Evolutionary conservation across 164 flowering plant species (phyloP), one percentile per base, ranked within the genome.

Genomic region (Litsea cubeba): DNA sequence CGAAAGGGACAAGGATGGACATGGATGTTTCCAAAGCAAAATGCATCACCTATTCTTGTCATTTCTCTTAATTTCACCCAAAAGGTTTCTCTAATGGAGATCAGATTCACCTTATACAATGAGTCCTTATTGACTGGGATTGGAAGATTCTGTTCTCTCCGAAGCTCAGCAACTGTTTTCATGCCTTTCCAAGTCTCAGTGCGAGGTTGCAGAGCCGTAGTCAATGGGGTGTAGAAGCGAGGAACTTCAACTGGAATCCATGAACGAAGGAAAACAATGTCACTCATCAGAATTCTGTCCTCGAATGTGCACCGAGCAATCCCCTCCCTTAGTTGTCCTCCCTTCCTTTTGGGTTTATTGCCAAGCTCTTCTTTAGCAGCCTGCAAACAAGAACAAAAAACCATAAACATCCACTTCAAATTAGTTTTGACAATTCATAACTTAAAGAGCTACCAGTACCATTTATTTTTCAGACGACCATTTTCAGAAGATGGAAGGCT

Each of bases 231-330:
- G 81, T 80, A 96, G 76, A 88, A 92, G 12, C 73, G 65, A 46
- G 97, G 97, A 68, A 95, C 88, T 72, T 93, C 98, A 68, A 95
- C 96, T 79, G 79, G 83, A 57, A 89, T 85, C 98, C 98, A 93
- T 51, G 97, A 93, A 30, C 95, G 88, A 81, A 95, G 73, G 81
- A 89, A 93, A 65, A 95, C 97, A 65, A 92, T 87, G 82, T 95
- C 99, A 68, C 96, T 91, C 98, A 92, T 95, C 75, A 88, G 83
- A 70, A 95, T 91, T 76, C 79, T 86, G 74, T 95, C 99, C 87
- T 95, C 99, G 81, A 95, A 95, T 2, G 98, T 93, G 87, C 99
- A 95, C 81, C 99, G 84, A n/a, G 90, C 99, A 79, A 92, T 88
- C 69, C 98, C 97, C 80, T 89, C 97, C 75, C 75, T 81, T 24